Conservation (phyloP, 2,329 filamentous ascomycete species). For the Cadophora gregata region DNA sequence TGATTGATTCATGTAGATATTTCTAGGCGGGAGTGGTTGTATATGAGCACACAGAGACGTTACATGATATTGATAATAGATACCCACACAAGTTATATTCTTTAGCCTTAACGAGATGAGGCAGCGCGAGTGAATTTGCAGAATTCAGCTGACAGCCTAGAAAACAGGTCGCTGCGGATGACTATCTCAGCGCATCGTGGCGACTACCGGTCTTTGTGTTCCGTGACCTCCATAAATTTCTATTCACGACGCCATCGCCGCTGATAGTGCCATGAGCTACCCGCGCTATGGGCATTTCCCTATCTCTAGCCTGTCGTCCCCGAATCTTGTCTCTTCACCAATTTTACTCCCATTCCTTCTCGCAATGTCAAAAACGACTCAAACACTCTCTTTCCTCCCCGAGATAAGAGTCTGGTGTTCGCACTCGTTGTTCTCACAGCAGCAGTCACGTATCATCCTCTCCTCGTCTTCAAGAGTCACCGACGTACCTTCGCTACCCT, state of each 20-base stretch:
- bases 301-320: no score
- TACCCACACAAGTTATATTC: not conserved
- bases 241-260: no score
- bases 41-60: slow-evolving; percentile 5
- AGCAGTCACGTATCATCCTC: not conserved
- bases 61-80: slow-evolving; percentile 3
- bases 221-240: no score
- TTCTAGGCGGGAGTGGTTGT: not conserved
- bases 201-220: no score
- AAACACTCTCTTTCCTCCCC: not conserved
- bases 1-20: not conserved
- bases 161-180: no score
- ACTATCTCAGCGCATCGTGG: no score
- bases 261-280: no score
- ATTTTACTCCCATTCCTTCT: not conserved
- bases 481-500: not conserved
- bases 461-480: not conserved
- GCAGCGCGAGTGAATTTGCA: no score
- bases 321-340: no score
- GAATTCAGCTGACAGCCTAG: no score
- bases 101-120: no score
- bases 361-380: not conserved
- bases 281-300: no score
- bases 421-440: not conserved
- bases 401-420: not conserved